Base-by-base conservation (phyloP, 768 basidiomycete species). In the Cytidiella melzeri region DNA sequence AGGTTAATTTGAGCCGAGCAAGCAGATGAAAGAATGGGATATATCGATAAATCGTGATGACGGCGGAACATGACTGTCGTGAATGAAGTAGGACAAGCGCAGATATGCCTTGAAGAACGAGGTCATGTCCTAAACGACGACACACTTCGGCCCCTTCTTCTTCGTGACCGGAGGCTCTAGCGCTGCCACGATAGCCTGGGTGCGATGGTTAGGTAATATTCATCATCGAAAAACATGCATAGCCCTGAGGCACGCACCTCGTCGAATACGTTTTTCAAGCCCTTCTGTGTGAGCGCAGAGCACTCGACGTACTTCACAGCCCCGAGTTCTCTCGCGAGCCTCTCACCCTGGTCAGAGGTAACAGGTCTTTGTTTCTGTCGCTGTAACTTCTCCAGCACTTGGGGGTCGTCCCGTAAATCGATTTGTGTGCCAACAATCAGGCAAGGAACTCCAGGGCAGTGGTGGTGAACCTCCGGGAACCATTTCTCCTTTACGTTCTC, bases 401-500 rank as follows among this genome's bases (percentile, higher is more conserved):
- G 82, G 21, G 79, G 69, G 64, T 99, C 96, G 61, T 97, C 94
- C 66, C 95, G 79, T 69, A 99, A 69, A 79, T 99, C 96, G 64
- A 96, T 77, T 73, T 99, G 96, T 42, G 96, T 99, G 57, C 96
- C 96, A 50, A 99, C 95, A 63, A 99, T 97, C 62, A 99, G 83
- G 79, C 95, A 97, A 57, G 95, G 94, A 50, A 97, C 95, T 43
- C 96, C 95, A 13, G 96, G 96, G 77, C 96, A 99, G 65, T 99
- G 96, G 67, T 98, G 96, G 67, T 94, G 94, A 47, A 99, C 95
- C 74, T 99, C 96, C 4, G 96, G 96, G 80, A 98, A 96, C 96
- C 96, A 99, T 69, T 99, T 99, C 73, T 99, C 96, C 80, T 96
- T 98, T 63, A 99, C 95, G 86, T 99, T 98, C 71, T 99, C 96